These are phyloP conservation scores for Insectozyma bohioensis DNA, from an alignment of 1,139 yeast genomes.

Conservation along the genomic window DNA sequence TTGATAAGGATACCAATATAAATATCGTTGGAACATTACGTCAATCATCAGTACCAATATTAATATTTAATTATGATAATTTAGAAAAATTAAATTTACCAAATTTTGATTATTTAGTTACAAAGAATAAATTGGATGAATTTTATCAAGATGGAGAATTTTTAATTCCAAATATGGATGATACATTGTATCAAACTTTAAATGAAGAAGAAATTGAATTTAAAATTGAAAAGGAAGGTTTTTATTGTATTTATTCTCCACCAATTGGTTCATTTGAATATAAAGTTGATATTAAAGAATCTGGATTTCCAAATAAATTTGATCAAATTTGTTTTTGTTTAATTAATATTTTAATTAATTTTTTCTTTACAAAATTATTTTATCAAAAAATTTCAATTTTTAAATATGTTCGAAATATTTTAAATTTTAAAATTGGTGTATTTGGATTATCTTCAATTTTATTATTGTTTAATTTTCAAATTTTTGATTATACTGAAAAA, in stretches of 20 bases:
- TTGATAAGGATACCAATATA: conserved; percentile 3
- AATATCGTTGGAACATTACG: conserved; percentile 6
- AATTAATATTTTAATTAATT: conserved; percentile 4
- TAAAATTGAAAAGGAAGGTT: conserved; percentile 2
- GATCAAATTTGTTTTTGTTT: conserved; percentile 9
- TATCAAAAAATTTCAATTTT: not conserved
- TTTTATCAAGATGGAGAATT: conserved; percentile 10
- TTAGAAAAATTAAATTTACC: conserved; percentile 5
- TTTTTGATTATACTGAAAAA: conserved; percentile 8
- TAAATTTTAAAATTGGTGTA: conserved; percentile 4
- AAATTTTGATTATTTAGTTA: conserved; percentile 11
- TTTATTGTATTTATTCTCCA: conserved; percentile 12
- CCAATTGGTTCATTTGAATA: conserved; percentile 9
- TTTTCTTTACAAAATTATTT: conserved; percentile 7
- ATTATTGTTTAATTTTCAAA: conserved; percentile 4
- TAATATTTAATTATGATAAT: conserved; percentile 7
- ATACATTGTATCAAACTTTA: conserved; percentile 5
- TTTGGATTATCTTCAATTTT: conserved; percentile 2
- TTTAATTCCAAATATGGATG: conserved; percentile 3
- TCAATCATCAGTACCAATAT: conserved; percentile 4
- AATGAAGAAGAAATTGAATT: conserved; percentile 2
- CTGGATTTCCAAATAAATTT: conserved; percentile 3
- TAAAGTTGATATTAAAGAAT: conserved; percentile 9
- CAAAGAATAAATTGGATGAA: conserved; percentile 12
- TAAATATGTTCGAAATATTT: not conserved